phyloP scores from a whole-genome alignment of 164 flowering plant species.

The Magnolia kwangsiensis region DNA sequence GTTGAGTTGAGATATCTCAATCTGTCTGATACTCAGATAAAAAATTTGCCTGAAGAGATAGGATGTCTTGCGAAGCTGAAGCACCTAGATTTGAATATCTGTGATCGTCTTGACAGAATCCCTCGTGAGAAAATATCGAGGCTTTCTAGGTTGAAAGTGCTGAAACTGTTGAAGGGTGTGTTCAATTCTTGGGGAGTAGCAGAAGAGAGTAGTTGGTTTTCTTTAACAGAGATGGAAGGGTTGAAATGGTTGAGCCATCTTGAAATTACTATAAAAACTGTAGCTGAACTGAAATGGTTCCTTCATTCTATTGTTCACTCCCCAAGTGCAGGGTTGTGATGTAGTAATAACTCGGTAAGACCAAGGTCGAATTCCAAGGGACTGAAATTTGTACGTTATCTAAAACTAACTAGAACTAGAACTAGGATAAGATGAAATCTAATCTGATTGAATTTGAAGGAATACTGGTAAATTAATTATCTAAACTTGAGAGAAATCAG shows the following conservation, averaged over 20 bases:
- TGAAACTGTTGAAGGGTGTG: background rate
- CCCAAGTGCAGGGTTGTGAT: too few species aligned
- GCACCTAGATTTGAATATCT: slow-evolving; percentile 4
- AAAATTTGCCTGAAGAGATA: slow-evolving; percentile 1
- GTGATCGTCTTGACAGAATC: background rate
- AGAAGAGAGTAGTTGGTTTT: too few species aligned
- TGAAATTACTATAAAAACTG: slow-evolving; percentile 3
- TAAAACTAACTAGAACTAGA: too few species aligned
- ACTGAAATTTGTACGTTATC: too few species aligned
- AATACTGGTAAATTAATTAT: too few species aligned
- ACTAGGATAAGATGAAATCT: too few species aligned
- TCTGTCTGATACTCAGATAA: slow-evolving; percentile 2
- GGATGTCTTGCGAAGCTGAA: slow-evolving; percentile 7
- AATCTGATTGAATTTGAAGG: too few species aligned
- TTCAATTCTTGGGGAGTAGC: background rate
- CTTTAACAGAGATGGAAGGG: background rate
- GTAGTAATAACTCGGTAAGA: too few species aligned
- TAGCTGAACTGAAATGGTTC: background rate
- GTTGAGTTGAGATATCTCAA: slow-evolving; percentile 13
- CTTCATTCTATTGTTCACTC: too few species aligned
- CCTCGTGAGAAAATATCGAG: slow-evolving; percentile 1
- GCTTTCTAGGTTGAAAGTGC: slow-evolving; percentile 8
- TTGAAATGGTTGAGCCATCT: slow-evolving; percentile 9
- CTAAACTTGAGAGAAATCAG: too few species aligned
- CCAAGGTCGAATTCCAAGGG: too few species aligned